A percentile compares a stretch with the other conserved stretches of the same genome.
phyloP scores from a whole-genome alignment of 1,284 basidiomycete genomes.

The Ganoderma multipileum region DNA sequence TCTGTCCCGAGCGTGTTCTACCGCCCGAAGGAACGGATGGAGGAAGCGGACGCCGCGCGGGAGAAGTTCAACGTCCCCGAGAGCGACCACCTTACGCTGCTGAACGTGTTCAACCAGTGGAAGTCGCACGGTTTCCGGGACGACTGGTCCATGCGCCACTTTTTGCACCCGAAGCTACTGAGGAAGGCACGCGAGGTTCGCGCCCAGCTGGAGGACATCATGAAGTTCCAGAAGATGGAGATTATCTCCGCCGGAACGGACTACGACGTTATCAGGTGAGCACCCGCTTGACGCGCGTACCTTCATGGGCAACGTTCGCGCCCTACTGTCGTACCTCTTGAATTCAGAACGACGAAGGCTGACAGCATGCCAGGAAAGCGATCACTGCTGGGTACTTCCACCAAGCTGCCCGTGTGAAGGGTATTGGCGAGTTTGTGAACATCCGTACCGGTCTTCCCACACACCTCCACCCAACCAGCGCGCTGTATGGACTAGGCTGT shows the following conservation, averaged over 20 bases:
- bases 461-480: conserved; percentile 95
- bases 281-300: conserved; percentile 7
- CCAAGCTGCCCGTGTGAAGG: conserved; percentile 97
- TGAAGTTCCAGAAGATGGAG: conserved; percentile 97
- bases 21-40: conserved; percentile 92
- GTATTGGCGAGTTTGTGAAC: conserved; percentile 98
- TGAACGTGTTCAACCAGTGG: conserved; percentile 99
- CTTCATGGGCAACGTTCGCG: not conserved
- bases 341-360: not conserved
- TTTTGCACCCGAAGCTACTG: conserved; percentile 95
- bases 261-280: conserved; percentile 90
- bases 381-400: conserved; percentile 99
- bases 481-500: conserved; percentile 96
- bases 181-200: conserved; percentile 98
- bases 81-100: conserved; percentile 93
- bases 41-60: conserved; percentile 94
- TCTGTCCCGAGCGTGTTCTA: conserved; percentile 98
- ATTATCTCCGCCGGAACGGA: conserved; percentile 92
- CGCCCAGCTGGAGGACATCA: conserved; percentile 95
- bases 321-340: not conserved
- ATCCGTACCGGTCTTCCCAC: conserved; percentile 94
- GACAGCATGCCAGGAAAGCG: conserved; percentile 74
- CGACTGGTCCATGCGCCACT: conserved; percentile 94
- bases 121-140: conserved; percentile 94
- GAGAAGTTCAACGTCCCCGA: conserved; percentile 99